These are phyloP conservation scores for Pharnaceum exiguum DNA, from an alignment of 148 eudicot genomes.

Conservation along the genomic window DNA sequence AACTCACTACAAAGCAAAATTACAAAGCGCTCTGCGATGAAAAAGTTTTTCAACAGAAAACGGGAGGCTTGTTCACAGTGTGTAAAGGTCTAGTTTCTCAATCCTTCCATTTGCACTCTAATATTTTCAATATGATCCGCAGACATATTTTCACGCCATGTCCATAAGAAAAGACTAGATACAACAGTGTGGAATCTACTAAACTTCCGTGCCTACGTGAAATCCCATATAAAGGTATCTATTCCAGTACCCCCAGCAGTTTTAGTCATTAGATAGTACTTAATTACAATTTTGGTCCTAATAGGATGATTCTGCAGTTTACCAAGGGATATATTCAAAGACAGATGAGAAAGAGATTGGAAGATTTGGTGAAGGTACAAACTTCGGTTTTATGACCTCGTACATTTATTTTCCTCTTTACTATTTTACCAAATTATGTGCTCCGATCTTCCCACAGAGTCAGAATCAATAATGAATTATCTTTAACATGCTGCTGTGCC, in stretches of 20 bases:
- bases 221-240: constrained; percentile 78
- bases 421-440: not conserved
- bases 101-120: no score
- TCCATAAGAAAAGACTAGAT: constrained; percentile 68
- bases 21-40: no score
- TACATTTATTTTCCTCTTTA: not conserved
- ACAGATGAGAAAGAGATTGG: constrained; percentile 65
- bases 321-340: constrained; percentile 75
- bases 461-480: no score
- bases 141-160: constrained; percentile 71
- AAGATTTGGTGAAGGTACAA: constrained; percentile 66
- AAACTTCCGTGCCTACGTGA: constrained; percentile 71
- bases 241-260: not conserved
- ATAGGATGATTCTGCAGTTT: constrained; percentile 39
- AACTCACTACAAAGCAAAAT: no score
- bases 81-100: not conserved
- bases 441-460: not conserved
- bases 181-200: constrained; percentile 82
- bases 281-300: not conserved
- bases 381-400: not conserved
- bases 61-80: no score
- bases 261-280: not conserved
- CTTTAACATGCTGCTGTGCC: not conserved
- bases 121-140: constrained; percentile 6
- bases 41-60: no score